phyloP scores from a whole-genome alignment of 495 filamentous ascomycete species.

The Daldinia childiae region DNA sequence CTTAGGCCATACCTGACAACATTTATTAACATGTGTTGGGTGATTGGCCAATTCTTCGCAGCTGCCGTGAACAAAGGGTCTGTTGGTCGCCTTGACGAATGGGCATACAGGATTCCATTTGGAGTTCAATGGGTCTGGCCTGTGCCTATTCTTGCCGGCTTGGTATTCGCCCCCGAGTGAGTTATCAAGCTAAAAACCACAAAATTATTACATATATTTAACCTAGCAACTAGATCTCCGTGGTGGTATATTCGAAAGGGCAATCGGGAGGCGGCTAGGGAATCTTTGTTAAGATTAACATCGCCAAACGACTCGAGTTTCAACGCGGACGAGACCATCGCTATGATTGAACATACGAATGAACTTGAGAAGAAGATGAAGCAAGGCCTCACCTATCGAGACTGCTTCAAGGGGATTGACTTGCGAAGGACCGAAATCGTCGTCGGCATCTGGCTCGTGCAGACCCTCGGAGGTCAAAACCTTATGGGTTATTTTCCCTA shows the following conservation, averaged over 20 bases:
- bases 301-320: conserved; percentile 62
- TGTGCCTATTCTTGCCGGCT: conserved; percentile 68
- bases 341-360: conserved; percentile 78
- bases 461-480: conserved; percentile 71
- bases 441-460: conserved; percentile 72
- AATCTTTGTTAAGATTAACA: conserved; percentile 66
- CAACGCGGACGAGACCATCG: conserved; percentile 69
- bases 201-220: neutral
- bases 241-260: conserved; percentile 77
- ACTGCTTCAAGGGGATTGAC: conserved; percentile 74
- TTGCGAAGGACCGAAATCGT: conserved; percentile 73
- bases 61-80: conserved; percentile 68
- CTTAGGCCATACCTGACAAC: conserved; percentile 73
- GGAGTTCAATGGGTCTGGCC: conserved; percentile 81
- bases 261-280: conserved; percentile 63
- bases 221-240: conserved; percentile 53
- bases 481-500: conserved; percentile 77
- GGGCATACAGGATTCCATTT: conserved; percentile 72
- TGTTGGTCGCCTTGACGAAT: conserved; percentile 61
- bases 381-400: conserved; percentile 65
- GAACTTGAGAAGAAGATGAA: conserved; percentile 68
- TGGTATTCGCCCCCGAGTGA: conserved; percentile 69
- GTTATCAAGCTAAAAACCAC: neutral
- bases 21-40: conserved; percentile 79
- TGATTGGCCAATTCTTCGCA: conserved; percentile 74